Percentiles rank a stretch among this genome's conserved stretches.
These are phyloP conservation scores for Amphicarpaea edgeworthii DNA, from an alignment of 306 rosid genomes.

Conservation along the genomic window DNA sequence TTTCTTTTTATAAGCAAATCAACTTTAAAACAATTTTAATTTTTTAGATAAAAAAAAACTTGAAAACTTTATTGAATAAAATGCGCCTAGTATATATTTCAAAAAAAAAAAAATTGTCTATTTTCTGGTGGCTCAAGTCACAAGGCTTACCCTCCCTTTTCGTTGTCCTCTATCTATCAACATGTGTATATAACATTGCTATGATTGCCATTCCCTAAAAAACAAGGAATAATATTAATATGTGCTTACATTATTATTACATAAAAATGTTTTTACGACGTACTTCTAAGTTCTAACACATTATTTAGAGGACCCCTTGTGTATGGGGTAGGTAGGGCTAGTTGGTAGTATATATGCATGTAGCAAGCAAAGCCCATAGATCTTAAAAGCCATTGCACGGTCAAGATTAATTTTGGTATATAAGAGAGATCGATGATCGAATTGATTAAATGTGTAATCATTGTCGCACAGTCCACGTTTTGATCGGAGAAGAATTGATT, in stretches of 20 bases:
- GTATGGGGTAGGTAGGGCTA: slow-evolving; percentile 43
- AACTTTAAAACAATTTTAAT: neutral
- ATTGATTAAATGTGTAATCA: slow-evolving; percentile 46
- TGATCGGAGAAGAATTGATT: slow-evolving; percentile 46
- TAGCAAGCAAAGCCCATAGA: slow-evolving; percentile 43
- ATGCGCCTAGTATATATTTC: neutral
- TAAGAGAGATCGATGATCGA: slow-evolving; percentile 28
- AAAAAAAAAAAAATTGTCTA: neutral
- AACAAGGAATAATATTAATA: slow-evolving; percentile 1
- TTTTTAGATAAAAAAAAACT: neutral
- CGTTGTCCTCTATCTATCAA: neutral
- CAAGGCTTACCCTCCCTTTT: neutral
- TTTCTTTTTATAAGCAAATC: neutral
- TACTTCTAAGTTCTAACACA: too few species aligned
- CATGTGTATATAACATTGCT: slow-evolving; percentile 16
- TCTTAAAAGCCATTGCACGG: slow-evolving; percentile 13
- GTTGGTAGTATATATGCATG: too few species aligned
- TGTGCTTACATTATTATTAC: neutral
- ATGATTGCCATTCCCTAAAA: slow-evolving; percentile 7
- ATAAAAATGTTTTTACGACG: slow-evolving; percentile 4
- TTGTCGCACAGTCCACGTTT: slow-evolving; percentile 42
- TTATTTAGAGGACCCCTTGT: slow-evolving; percentile 27
- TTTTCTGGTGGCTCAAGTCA: slow-evolving; percentile 1
- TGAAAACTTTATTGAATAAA: neutral
- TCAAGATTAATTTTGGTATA: slow-evolving; percentile 24